Base-by-base conservation (phyloP, 805 yeast genomes). In the Metschnikowia peoriensis region DNA sequence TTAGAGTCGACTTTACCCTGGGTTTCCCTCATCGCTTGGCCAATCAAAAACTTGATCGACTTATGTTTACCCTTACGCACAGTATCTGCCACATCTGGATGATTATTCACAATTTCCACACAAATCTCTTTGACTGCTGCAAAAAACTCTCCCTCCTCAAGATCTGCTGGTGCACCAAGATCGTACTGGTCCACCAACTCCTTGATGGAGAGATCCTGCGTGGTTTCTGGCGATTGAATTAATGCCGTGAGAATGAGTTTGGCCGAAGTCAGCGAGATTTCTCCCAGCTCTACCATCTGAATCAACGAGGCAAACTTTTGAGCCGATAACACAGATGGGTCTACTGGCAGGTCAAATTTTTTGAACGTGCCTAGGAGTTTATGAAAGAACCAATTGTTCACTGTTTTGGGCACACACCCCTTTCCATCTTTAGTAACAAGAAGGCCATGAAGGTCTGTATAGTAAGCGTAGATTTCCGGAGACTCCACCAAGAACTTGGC, bases 341-440 rank as follows among this genome's bases (percentile, higher is more conserved):
- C 69, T 6, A 72, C 53, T 8, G 78, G 62, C 3, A 65, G 54
- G 27, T 77, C 72, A 7, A 81, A 73, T 62, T 82, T 84, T 7
- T 82, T 76, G 54, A 89, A 73, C 12, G 82, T 73, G 0, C 97
- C 97, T 15, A 89, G 62, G 40, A 90, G 70, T 57, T 89, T 92
- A 68, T 93, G 92, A 7, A 89, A 82, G 8, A 90, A 67, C 96
- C 97, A 93, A 63, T 87, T 89, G 29, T 84, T 82, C 2, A 83
- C 83, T 40, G 72, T 55, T 53, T 74, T 82, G 8, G 65, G 61
- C 14, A 64, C 57, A 8, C 65, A 55, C 10, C 67, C 55, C 9
- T n/a, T 8, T 12, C 55, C 38, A 1, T 52, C 62, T 41, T 11
- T 58, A 50, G 45, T 68, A 6, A 66, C 51, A 1, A 40, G 37